A percentile compares a stretch with the other conserved stretches of the same genome.
Conservation (phyloP, 1,284 basidiomycete species). For the Pterulicium gracile region DNA sequence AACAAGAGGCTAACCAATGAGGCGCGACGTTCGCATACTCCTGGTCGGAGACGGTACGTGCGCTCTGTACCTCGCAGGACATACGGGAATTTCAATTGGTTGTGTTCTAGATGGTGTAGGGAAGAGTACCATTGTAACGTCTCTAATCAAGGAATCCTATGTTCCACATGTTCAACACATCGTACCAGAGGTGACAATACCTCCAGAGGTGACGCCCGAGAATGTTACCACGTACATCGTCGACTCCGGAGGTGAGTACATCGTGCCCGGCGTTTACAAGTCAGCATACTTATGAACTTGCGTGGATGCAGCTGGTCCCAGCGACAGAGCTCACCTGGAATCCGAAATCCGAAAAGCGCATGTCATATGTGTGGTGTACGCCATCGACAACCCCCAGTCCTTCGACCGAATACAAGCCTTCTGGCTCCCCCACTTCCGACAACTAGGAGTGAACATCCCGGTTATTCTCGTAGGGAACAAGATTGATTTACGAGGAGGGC, state of each 20-base stretch:
- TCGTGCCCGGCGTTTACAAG: slow-evolving; percentile 6
- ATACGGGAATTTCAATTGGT: slow-evolving; percentile 10
- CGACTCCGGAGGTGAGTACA: slow-evolving; percentile 77
- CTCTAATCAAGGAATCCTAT: slow-evolving; percentile 91
- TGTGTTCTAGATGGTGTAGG: slow-evolving; percentile 71
- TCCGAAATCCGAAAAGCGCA: slow-evolving; percentile 94
- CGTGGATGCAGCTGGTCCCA: slow-evolving; percentile 46
- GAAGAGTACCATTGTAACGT: slow-evolving; percentile 91
- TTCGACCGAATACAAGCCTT: slow-evolving; percentile 98
- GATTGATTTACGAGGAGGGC: slow-evolving; percentile 88
- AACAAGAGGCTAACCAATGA: neutral
- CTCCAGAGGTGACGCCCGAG: slow-evolving; percentile 90
- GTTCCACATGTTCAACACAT: slow-evolving; percentile 85
- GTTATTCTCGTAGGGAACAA: slow-evolving; percentile 98
- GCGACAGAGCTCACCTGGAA: slow-evolving; percentile 82
- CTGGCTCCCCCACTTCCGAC: slow-evolving; percentile 96
- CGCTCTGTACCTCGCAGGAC: slow-evolving; percentile 6
- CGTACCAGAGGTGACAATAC: slow-evolving; percentile 92
- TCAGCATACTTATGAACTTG: slow-evolving; percentile 10
- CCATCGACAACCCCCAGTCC: slow-evolving; percentile 89
- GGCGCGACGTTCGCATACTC: slow-evolving; percentile 79
- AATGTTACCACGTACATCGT: slow-evolving; percentile 95
- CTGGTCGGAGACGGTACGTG: slow-evolving; percentile 83
- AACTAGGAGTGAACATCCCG: slow-evolving; percentile 92
- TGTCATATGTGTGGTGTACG: slow-evolving; percentile 96